Percentiles rank a stretch among this genome's conserved stretches.
Evolutionary conservation across 306 rosid species (phyloP).

Genomic region (Pyrus betulifolia): DNA sequence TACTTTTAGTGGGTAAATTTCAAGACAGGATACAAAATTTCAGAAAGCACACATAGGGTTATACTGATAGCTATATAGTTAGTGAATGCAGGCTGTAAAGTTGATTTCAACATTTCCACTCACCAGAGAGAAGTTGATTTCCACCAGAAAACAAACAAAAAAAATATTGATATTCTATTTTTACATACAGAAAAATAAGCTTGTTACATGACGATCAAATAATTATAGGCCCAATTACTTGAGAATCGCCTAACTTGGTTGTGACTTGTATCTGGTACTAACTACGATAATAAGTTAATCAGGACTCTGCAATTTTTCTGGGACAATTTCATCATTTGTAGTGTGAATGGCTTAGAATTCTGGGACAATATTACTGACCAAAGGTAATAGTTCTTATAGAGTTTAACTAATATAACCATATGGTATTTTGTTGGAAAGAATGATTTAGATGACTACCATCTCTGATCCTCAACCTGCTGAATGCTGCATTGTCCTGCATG

Average conservation of each 20-base stretch:
- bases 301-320: background rate
- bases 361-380: background rate
- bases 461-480: background rate
- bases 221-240: background rate
- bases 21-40: background rate
- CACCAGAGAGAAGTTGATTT: background rate
- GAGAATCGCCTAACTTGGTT: background rate
- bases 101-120: background rate
- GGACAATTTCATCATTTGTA: background rate
- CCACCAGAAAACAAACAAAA: background rate
- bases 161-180: background rate
- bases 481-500: slow-evolving; percentile 2
- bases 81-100: background rate
- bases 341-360: background rate
- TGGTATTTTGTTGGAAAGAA: background rate
- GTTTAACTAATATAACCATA: background rate
- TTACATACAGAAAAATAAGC: background rate
- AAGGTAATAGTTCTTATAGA: background rate
- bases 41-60: background rate
- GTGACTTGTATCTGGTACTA: background rate
- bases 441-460: background rate
- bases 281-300: background rate
- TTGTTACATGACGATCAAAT: background rate
- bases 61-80: background rate
- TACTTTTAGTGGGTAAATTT: background rate